Conservation (phyloP, 768 basidiomycete species). For the Boletus subparvulus region DNA sequence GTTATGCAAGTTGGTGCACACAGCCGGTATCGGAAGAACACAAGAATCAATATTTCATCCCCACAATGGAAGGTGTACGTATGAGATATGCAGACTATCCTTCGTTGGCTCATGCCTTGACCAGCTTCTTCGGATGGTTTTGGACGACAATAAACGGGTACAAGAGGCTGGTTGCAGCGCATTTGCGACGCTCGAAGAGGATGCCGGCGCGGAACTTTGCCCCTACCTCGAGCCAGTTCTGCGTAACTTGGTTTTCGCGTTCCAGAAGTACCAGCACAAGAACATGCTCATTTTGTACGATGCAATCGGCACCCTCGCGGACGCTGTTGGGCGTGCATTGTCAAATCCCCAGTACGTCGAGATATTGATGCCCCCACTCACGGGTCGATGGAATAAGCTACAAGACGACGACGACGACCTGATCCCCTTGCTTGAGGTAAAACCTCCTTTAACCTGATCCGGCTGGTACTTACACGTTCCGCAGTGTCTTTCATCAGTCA, state of each 20-base stretch:
- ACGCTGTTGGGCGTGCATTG: conserved; percentile 88
- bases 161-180: conserved; percentile 99
- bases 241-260: conserved; percentile 92
- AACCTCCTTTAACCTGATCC: conserved; percentile 18
- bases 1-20: conserved; percentile 98
- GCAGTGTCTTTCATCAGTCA: conserved; percentile 95
- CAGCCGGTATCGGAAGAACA: conserved; percentile 82
- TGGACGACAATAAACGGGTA: conserved; percentile 98
- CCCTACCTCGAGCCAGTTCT: conserved; percentile 96
- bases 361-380: conserved; percentile 94
- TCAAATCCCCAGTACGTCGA: conserved; percentile 87
- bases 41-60: conserved; percentile 88
- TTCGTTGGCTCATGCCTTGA: background rate
- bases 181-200: conserved; percentile 97
- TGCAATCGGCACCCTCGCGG: conserved; percentile 97
- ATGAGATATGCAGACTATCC: conserved; percentile 16
- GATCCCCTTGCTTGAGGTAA: conserved; percentile 92
- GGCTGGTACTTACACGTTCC: background rate
- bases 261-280: conserved; percentile 98
- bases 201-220: conserved; percentile 84
- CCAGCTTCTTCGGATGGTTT: conserved; percentile 95
- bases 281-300: conserved; percentile 98
- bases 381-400: conserved; percentile 85
- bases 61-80: conserved; percentile 96
- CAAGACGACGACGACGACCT: conserved; percentile 90